Conservation (phyloP, 2,329 filamentous ascomycete species). For the Boeremia lycopersici region DNA sequence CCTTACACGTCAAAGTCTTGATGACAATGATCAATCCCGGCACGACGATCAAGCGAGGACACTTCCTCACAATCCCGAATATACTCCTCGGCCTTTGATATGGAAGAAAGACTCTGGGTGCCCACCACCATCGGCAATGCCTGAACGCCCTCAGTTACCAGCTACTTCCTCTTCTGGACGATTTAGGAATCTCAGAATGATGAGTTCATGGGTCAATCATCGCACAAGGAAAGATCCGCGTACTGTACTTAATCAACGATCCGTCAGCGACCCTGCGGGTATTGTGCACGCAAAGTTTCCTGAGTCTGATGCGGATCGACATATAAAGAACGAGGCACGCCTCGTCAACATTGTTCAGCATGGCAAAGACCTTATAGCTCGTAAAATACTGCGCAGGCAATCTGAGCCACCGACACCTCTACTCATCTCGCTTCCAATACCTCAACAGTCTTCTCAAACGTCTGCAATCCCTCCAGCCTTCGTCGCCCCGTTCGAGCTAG, state of each 20-base stretch:
- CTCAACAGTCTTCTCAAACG: not conserved
- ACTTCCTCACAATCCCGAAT: constrained; percentile 11
- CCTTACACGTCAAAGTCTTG: constrained; percentile 33
- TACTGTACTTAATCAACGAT: not conserved
- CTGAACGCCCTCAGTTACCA: not conserved
- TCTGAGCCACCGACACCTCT: not conserved
- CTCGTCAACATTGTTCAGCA: constrained; percentile 2
- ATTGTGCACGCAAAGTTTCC: not conserved
- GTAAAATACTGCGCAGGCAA: constrained; percentile 2
- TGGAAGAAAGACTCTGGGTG: constrained; percentile 25
- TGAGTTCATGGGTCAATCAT: constrained; percentile 13
- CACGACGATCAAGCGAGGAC: not conserved
- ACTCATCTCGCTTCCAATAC: not conserved
- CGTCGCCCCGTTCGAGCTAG: constrained; percentile 10
- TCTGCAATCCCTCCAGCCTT: not conserved
- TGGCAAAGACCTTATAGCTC: constrained; percentile 1
- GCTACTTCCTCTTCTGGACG: not conserved
- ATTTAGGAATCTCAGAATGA: constrained; percentile 2
- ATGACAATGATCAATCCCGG: constrained; percentile 2
- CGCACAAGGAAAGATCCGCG: not conserved
- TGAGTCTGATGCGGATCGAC: not conserved
- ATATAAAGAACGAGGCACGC: not conserved
- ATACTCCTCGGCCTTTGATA: constrained; percentile 24
- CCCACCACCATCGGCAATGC: not conserved
- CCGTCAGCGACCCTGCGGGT: not conserved